Evolutionary conservation across 2,329 filamentous ascomycete genomes (phyloP).

Genomic region (Aspergillus pseudotamarii): DNA sequence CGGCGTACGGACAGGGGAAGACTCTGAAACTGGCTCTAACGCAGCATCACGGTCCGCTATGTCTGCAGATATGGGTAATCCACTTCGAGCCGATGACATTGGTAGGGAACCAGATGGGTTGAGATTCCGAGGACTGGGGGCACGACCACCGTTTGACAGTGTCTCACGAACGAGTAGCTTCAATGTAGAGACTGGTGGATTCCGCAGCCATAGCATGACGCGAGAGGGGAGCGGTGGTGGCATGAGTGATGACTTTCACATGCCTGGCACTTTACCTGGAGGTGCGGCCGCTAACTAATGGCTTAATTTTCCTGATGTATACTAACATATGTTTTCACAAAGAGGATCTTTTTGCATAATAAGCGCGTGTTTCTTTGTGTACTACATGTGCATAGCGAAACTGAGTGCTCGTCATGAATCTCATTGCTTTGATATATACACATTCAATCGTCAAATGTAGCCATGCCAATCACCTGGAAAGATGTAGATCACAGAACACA

Average conservation of each 20-base stretch:
- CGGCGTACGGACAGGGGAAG: slow-evolving; percentile 46
- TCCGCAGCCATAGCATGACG: slow-evolving; percentile 37
- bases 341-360: slow-evolving; percentile 2
- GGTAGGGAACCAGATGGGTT: slow-evolving; percentile 35
- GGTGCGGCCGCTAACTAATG: slow-evolving; percentile 23
- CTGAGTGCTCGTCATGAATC: slow-evolving; percentile 12
- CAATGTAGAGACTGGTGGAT: slow-evolving; percentile 35
- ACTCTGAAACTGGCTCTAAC: slow-evolving; percentile 42
- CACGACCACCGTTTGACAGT: slow-evolving; percentile 33
- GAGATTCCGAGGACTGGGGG: slow-evolving; percentile 35
- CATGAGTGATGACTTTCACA: slow-evolving; percentile 38
- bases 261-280: slow-evolving; percentile 44
- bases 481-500: not conserved
- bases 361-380: not conserved
- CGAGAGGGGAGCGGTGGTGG: slow-evolving; percentile 33
- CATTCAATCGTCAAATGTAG: slow-evolving; percentile 7
- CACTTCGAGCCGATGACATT: slow-evolving; percentile 25
- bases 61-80: slow-evolving; percentile 29
- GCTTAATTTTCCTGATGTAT: not conserved
- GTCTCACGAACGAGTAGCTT: slow-evolving; percentile 39
- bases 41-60: slow-evolving; percentile 34
- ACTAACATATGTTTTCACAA: not conserved
- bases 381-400: not conserved
- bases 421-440: slow-evolving; percentile 25
- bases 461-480: not conserved